phyloP scores from a whole-genome alignment of 2,329 filamentous ascomycete species.

The Fusarium sp. region DNA sequence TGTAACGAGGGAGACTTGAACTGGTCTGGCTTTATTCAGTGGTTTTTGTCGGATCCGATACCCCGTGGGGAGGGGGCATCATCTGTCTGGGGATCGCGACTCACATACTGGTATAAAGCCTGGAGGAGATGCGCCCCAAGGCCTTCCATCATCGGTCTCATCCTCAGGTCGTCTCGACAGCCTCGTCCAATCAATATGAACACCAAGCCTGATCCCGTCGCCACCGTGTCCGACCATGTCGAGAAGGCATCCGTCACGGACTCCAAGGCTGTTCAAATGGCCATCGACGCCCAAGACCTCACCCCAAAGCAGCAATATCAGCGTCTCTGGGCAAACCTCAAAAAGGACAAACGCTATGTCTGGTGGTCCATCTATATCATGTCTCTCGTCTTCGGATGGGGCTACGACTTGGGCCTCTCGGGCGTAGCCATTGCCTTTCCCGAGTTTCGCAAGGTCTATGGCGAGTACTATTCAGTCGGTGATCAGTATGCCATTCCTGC shows the following conservation, averaged over 20 bases:
- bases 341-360: conserved; percentile 43
- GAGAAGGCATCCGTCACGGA: conserved; percentile 1
- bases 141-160: background rate
- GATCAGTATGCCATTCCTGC: conserved; percentile 48
- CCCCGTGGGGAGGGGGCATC: conserved; percentile 6
- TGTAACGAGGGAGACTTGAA: background rate
- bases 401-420: conserved; percentile 49
- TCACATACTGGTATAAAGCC: background rate
- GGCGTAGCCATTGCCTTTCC: conserved; percentile 50
- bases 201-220: conserved; percentile 1
- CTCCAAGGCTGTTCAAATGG: conserved; percentile 9
- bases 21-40: background rate
- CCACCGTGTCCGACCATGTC: conserved; percentile 13
- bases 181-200: background rate
- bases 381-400: conserved; percentile 49
- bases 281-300: conserved; percentile 31
- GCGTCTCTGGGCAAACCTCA: conserved; percentile 43
- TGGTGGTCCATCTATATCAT: conserved; percentile 45
- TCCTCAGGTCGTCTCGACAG: background rate
- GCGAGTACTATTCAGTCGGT: conserved; percentile 45
- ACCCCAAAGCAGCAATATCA: conserved; percentile 43
- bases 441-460: conserved; percentile 48
- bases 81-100: background rate
- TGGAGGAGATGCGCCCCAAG: background rate
- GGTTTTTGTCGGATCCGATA: background rate